Evolutionary conservation across 2,329 filamentous ascomycete genomes (phyloP).

Genomic region (Curvularia sp.): DNA sequence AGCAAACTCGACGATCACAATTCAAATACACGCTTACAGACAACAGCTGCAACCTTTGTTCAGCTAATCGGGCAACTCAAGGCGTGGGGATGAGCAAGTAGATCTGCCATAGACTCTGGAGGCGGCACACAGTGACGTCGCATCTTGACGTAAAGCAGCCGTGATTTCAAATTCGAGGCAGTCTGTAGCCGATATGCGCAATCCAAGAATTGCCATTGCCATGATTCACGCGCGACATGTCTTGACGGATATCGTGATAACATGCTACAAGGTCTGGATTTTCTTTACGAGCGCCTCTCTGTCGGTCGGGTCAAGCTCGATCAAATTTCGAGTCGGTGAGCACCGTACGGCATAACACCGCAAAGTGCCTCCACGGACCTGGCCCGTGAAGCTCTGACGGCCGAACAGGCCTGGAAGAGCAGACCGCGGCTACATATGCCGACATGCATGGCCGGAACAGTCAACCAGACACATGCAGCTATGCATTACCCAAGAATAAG

Average conservation of each 20-base stretch:
- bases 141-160: slow-evolving; percentile 10
- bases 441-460: slow-evolving; percentile 5
- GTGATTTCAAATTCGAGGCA: slow-evolving; percentile 1
- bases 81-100: slow-evolving; percentile 2
- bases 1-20: slow-evolving; percentile 35
- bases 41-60: slow-evolving; percentile 1
- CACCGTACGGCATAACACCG: slow-evolving; percentile 1
- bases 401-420: slow-evolving; percentile 6
- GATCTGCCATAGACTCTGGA: not conserved
- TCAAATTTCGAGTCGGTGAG: slow-evolving; percentile 14
- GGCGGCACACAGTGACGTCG: slow-evolving; percentile 5
- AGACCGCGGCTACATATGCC: slow-evolving; percentile 6
- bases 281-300: not conserved
- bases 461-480: slow-evolving; percentile 6
- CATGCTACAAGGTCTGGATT: not conserved
- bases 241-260: not conserved
- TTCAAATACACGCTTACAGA: slow-evolving; percentile 20
- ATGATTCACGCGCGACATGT: not conserved
- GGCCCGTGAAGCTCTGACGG: slow-evolving; percentile 8
- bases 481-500: slow-evolving; percentile 1
- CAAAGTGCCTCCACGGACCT: slow-evolving; percentile 5
- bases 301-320: slow-evolving; percentile 4
- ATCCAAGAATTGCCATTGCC: not conserved
- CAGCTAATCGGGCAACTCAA: slow-evolving; percentile 7
- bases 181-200: not conserved